A percentile compares a stretch with the other conserved stretches of the same genome.
phyloP scores from a whole-genome alignment of 495 filamentous ascomycete species.

The Neurospora sp. region DNA sequence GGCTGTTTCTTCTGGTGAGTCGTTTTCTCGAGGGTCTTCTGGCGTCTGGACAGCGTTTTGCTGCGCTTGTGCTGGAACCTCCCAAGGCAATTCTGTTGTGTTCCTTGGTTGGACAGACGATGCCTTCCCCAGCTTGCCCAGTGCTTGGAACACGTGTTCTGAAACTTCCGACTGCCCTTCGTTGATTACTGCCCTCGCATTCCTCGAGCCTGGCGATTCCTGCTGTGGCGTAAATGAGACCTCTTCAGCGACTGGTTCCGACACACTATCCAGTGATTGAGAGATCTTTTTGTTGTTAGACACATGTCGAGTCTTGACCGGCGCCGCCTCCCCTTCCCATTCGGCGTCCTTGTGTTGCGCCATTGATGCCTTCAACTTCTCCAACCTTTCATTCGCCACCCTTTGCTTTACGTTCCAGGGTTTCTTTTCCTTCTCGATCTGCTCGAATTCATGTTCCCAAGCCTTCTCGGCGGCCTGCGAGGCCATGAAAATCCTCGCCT shows the following conservation, averaged over 20 bases:
- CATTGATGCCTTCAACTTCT: neutral
- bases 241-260: neutral
- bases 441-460: neutral
- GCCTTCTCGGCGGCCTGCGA: neutral
- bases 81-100: neutral
- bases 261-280: neutral
- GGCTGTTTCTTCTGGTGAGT: neutral
- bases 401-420: neutral
- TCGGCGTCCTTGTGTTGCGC: neutral
- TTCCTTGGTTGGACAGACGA: neutral
- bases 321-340: neutral
- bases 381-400: neutral
- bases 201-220: neutral
- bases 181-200: neutral
- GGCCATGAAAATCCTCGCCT: neutral
- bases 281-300: neutral
- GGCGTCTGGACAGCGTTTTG: neutral
- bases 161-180: neutral
- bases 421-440: conserved; percentile 2
- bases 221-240: neutral
- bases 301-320: neutral
- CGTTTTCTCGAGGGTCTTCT: neutral
- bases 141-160: neutral
- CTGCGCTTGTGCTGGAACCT: neutral
- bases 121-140: neutral